Conservation (phyloP, 768 basidiomycete species). For the Mycena galopus region DNA sequence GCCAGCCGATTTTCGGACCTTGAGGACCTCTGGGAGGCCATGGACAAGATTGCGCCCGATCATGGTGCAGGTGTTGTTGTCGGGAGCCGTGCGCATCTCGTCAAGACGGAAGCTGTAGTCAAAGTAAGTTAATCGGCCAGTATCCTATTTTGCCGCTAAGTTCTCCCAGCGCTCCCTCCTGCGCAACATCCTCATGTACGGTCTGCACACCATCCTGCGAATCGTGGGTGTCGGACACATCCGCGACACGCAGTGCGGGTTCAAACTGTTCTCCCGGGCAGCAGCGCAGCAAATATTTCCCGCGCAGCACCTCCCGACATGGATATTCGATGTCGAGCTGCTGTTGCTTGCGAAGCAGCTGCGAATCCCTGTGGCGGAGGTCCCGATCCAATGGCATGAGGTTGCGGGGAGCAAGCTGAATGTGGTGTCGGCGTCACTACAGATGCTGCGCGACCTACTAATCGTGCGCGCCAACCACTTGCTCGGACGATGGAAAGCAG, state of each 20-base stretch:
- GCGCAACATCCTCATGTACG: constrained; percentile 95
- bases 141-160: background rate
- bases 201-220: constrained; percentile 89
- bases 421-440: constrained; percentile 85
- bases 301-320: constrained; percentile 86
- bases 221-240: constrained; percentile 92
- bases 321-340: constrained; percentile 98
- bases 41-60: constrained; percentile 71
- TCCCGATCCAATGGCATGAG: constrained; percentile 94
- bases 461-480: constrained; percentile 87
- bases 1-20: constrained; percentile 91
- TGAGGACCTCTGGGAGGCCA: constrained; percentile 79
- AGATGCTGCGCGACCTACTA: constrained; percentile 91
- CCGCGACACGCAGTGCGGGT: constrained; percentile 96
- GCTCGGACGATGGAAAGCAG: constrained; percentile 78
- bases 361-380: constrained; percentile 84
- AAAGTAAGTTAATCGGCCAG: constrained; percentile 67
- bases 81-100: constrained; percentile 93
- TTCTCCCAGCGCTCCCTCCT: constrained; percentile 87
- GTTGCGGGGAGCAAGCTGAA: constrained; percentile 93
- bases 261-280: constrained; percentile 92
- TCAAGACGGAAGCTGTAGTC: constrained; percentile 92
- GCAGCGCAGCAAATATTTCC: constrained; percentile 90
- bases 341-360: constrained; percentile 86
- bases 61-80: constrained; percentile 76